These are phyloP conservation scores for Coemansia sp. DNA, from an alignment of 192 early-diverging fungal species.

Conservation along the genomic window DNA sequence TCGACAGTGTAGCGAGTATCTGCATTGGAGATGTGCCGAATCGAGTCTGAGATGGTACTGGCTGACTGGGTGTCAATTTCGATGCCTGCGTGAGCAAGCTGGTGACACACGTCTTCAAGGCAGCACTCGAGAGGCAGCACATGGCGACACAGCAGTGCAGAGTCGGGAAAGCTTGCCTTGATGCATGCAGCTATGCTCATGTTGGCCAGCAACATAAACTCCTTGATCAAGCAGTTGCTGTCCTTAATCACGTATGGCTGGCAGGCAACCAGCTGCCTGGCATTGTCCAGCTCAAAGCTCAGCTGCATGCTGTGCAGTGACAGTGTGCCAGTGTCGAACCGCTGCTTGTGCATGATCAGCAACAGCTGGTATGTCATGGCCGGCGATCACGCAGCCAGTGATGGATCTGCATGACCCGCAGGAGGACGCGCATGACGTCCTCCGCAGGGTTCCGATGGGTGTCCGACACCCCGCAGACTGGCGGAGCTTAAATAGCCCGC, in stretches of 20 bases:
- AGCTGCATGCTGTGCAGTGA: constrained; percentile 90
- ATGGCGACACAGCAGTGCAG: constrained; percentile 76
- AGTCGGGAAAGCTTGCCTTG: constrained; percentile 66
- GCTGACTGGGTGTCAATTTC: constrained; percentile 55
- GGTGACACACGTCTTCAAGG: constrained; percentile 24
- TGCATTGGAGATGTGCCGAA: constrained; percentile 44
- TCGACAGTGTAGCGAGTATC: constrained; percentile 21
- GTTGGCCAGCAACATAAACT: constrained; percentile 88
- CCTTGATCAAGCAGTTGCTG: constrained; percentile 92
- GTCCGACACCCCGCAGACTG: no score
- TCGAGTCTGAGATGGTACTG: constrained; percentile 56
- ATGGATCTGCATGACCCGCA: no score
- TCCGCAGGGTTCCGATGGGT: no score
- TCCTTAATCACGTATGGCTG: constrained; percentile 56
- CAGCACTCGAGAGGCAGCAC: constrained; percentile 48
- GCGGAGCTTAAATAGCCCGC: no score
- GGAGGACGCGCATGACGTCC: no score
- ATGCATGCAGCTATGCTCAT: constrained; percentile 91
- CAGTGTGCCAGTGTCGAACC: constrained; percentile 77
- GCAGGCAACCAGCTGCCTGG: constrained; percentile 81
- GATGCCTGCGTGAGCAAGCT: constrained; percentile 56
- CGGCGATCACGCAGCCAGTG: no score
- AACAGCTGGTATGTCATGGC: no score
- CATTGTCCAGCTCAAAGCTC: constrained; percentile 84
- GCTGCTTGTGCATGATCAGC: constrained; percentile 55